phyloP scores from a whole-genome alignment of 2,329 filamentous ascomycete species.

The Blumeria hordei region DNA sequence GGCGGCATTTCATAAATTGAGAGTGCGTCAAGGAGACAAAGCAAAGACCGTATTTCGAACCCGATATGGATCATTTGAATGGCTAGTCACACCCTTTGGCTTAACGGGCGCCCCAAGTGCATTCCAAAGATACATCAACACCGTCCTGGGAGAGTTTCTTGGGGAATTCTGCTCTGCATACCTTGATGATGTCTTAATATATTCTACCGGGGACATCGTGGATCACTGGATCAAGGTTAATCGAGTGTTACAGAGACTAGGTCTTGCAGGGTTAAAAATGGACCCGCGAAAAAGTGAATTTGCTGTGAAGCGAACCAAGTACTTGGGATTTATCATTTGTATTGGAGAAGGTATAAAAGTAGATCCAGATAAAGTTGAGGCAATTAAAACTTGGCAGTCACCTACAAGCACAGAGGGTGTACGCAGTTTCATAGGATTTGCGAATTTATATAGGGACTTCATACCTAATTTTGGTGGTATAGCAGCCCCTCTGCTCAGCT shows the following conservation, averaged over 20 bases:
- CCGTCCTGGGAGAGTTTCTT: not conserved
- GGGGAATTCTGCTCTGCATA: not conserved
- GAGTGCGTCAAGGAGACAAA: not conserved
- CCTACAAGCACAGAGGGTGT: not conserved
- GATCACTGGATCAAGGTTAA: not conserved
- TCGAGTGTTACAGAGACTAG: not conserved
- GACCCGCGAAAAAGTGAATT: not conserved
- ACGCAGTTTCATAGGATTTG: not conserved
- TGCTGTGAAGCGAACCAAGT: not conserved
- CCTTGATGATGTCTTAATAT: not conserved
- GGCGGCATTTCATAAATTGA: not conserved
- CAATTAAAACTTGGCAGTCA: not conserved
- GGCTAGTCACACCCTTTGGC: not conserved
- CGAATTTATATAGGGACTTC: not conserved
- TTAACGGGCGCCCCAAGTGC: not conserved
- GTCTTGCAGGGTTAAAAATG: not conserved
- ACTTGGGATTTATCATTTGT: not conserved
- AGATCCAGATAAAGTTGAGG: not conserved
- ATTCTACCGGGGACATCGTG: not conserved
- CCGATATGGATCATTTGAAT: not conserved
- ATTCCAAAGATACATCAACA: not conserved
- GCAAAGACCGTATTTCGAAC: not conserved
- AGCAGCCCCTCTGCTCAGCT: not conserved
- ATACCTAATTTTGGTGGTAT: not conserved
- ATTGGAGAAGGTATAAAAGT: not conserved